A percentile compares a stretch with the other conserved stretches of the same genome.
Evolutionary conservation across 2,329 filamentous ascomycete genomes (phyloP).

Genomic region (Incumbomyces delicatus): DNA sequence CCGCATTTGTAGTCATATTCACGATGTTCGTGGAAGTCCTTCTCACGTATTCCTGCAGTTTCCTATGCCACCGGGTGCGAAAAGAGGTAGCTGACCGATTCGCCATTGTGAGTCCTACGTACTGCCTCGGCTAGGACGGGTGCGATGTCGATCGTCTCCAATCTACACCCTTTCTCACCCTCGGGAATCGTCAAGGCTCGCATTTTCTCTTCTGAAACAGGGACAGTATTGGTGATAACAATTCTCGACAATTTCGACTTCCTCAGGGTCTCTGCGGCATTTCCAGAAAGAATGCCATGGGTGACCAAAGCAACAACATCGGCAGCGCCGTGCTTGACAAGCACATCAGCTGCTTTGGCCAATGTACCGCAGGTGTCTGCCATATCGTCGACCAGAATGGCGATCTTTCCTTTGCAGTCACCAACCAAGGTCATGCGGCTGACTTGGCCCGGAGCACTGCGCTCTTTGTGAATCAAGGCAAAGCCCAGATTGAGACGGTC

Average conservation of each 20-base stretch:
- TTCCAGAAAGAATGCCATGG: slow-evolving; percentile 81
- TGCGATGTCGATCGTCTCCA: slow-evolving; percentile 86
- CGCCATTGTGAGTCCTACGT: slow-evolving; percentile 41
- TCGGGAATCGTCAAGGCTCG: slow-evolving; percentile 15
- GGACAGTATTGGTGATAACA: slow-evolving; percentile 85
- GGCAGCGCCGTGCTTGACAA: slow-evolving; percentile 76
- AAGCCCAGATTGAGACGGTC: slow-evolving; percentile 85
- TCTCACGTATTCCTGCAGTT: neutral
- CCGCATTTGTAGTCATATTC: slow-evolving; percentile 1
- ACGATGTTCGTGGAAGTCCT: neutral
- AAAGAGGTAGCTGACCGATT: slow-evolving; percentile 43
- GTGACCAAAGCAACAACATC: slow-evolving; percentile 93
- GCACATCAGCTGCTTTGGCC: slow-evolving; percentile 77
- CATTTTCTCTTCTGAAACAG: slow-evolving; percentile 50
- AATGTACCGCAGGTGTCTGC: slow-evolving; percentile 88
- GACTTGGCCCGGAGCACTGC: slow-evolving; percentile 81
- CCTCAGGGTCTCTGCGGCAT: slow-evolving; percentile 79
- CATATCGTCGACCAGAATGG: slow-evolving; percentile 97
- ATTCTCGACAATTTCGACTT: slow-evolving; percentile 64
- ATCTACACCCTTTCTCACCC: slow-evolving; percentile 64
- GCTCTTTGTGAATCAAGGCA: slow-evolving; percentile 94
- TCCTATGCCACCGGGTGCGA: slow-evolving; percentile 32
- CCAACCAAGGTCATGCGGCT: slow-evolving; percentile 94
- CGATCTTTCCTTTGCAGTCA: slow-evolving; percentile 80
- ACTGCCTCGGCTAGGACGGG: slow-evolving; percentile 53